Base-by-base conservation (phyloP, 2,329 filamentous ascomycete species). In the Talaromyces atroroseus region DNA sequence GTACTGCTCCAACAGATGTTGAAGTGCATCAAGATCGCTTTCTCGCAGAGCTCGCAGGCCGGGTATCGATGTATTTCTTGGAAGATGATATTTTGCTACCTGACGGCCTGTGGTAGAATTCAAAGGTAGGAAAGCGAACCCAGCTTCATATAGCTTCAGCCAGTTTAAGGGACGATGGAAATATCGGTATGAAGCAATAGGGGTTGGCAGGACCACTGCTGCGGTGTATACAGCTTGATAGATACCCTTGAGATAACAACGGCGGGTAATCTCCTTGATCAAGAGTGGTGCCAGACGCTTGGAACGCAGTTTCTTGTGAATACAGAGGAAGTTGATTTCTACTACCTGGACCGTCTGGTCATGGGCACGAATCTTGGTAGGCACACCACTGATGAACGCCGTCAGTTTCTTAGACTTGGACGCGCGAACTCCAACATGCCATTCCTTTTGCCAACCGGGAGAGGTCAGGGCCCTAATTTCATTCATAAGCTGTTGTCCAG, bases 141-240 rank as follows among this genome's bases (percentile, higher is more conserved):
- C 91, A 46, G 92, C 88, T 65, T 96, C 92, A 71, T 94, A 91
- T 12, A 99, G 83, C 78, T 99, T 97, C 73, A 91, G 82, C 94
- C 94, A 99, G 76, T 99, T 88, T 57, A 99, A 78, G 10, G 90
- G 85, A 59, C 94, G 88, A 74, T 99, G 94, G 76, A 88, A 99
- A 79, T 99, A 99, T 62, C 94, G 85, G 68, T 90, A 95, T 12
- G 91, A 96, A 74, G 89, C 91, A 61, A 97, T 84, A 3, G 94
- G 94, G 34, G 87, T 95, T 26, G 94, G 94, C 2, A 99, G 81
- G 38, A 99, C 86, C n/a, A 92, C 86, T 42, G 94, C 94, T 29
- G 87, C 94, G 0, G 94, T 99, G 77, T 96, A 97, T 58, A 99
- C 89, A 49, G 92, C 94, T 74, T 97, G 94, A 81, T 88, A 97